Base-by-base conservation (phyloP, 805 yeast species). In the Saccharomyces mikatae region DNA sequence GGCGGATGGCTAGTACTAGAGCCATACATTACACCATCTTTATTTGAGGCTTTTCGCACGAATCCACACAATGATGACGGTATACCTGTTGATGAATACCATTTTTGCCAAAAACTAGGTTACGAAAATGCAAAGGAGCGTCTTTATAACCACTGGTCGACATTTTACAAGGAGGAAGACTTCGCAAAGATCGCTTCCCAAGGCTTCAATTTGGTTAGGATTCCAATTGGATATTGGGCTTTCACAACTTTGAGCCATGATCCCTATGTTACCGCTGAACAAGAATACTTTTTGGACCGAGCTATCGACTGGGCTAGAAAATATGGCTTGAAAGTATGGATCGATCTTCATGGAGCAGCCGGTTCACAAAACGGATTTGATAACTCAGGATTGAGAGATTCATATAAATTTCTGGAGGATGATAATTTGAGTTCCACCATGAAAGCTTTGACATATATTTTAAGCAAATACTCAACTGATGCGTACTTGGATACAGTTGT, bases 191-290 rank as follows among this genome's bases (percentile, higher is more conserved):
- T 90, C 50, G 75, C 76, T 6, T 65, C 62, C 13, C 75, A 74
- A 52, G 96, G 96, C 0, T 74, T 90, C 58, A 90, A 90, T 71
- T 76, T 84, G 59, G 96, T 88, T 17, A 81, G 97, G 62, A 84
- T 90, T 54, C 96, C 97, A 44, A 80, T 90, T 55, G 96, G 96
- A 4, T 90, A 90, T 74, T 90, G 97, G 97, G 96, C 96, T 6
- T 88, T 87, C 67, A 65, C 75, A 48, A 63, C 68, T 4, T 73
- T 80, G 48, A 79, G 75, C 22, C 74, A 75, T 53, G 97, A 90
- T 67, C 96, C 97, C 1, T 90, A 88, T 63, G 92, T 89, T 36
- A 81, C 78, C 66, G 97, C 97, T 31, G 47, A 24, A 26, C 95
- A 87, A 69, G 79, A 72, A 53, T 67, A 71, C 10, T 87, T 85